Evolutionary conservation across 768 basidiomycete genomes (phyloP), one percentile per base, ranked within the genome.

Genomic region (Hygrocybe coccinea): DNA sequence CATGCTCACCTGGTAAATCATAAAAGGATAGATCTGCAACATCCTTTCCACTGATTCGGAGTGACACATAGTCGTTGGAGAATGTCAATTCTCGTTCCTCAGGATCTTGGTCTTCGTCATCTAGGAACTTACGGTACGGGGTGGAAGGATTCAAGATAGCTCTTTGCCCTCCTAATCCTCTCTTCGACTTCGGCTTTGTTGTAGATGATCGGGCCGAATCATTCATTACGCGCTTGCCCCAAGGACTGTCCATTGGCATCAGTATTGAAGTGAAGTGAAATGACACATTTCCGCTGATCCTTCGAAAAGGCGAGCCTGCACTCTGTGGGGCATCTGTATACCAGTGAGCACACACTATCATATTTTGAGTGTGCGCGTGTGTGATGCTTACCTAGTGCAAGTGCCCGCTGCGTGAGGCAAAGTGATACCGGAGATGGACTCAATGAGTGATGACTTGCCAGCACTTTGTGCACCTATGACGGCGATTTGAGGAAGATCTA

Each of bases 311-410:
- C 73, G 0, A 85, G 71, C 12, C 79, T 76, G 57, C 80, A 83
- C 56, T 85, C 83, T 0, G 79, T 83, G 0, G 83, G 81, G 54
- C 82, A 84, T 9, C 82, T 83, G 54, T 12, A 29, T 25, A 9
- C 29, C n/a, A n/a, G n/a, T n/a, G n/a, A n/a, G n/a, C n/a, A n/a
- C n/a, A n/a, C n/a, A n/a, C n/a, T n/a, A n/a, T n/a, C n/a, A n/a
- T n/a, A n/a, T n/a, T n/a, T n/a, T n/a, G n/a, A n/a, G n/a, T n/a
- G n/a, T n/a, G n/a, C n/a, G n/a, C n/a, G n/a, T n/a, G n/a, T n/a
- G n/a, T n/a, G n/a, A n/a, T n/a, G n/a, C n/a, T n/a, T n/a, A n/a
- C 88, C 88, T 75, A 1, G 88, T 91, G 57, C 88, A 89, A 0
- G 87, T 89, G 0, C 88, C 88, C n/a, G 81, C 74, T 0, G 84